These are phyloP conservation scores for Solanum sejunctum DNA, from an alignment of 257 asterid species.

Conservation along the genomic window DNA sequence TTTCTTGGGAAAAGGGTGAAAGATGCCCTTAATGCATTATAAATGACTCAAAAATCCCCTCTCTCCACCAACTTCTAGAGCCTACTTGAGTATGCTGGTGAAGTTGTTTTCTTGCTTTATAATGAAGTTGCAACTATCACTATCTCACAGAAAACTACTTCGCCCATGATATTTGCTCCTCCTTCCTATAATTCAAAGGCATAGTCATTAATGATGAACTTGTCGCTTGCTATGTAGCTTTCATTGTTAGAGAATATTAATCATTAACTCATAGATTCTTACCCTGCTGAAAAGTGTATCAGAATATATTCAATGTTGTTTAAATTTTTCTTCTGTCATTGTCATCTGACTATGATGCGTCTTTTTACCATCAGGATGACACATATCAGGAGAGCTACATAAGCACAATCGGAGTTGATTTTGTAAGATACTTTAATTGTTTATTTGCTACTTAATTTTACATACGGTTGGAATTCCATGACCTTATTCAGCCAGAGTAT, in stretches of 20 bases:
- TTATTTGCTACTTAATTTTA: not conserved
- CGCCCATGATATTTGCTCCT: not conserved
- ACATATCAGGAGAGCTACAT: constrained; percentile 51
- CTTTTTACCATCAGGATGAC: constrained; percentile 30
- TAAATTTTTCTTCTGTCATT: not conserved
- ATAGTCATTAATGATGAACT: not conserved
- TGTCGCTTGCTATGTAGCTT: not conserved
- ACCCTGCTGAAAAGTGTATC: not conserved
- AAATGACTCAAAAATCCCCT: not conserved
- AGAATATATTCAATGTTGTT: not conserved
- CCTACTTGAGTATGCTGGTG: not conserved
- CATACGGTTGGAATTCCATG: not conserved
- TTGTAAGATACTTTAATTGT: constrained; percentile 20
- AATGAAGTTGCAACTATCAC: not conserved
- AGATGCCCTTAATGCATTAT: not conserved
- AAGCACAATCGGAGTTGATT: constrained; percentile 60
- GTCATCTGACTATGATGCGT: not conserved
- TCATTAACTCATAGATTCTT: not conserved
- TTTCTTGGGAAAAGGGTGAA: not conserved
- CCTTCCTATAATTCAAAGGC: not conserved
- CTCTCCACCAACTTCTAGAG: not conserved
- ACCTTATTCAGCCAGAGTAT: not conserved
- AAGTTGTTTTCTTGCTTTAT: not conserved
- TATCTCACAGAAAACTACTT: not conserved
- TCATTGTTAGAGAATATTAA: not conserved